Base-by-base conservation (phyloP, 225 moss, liverwort and hornwort genomes). In the Physcomitrellopsis africana region DNA sequence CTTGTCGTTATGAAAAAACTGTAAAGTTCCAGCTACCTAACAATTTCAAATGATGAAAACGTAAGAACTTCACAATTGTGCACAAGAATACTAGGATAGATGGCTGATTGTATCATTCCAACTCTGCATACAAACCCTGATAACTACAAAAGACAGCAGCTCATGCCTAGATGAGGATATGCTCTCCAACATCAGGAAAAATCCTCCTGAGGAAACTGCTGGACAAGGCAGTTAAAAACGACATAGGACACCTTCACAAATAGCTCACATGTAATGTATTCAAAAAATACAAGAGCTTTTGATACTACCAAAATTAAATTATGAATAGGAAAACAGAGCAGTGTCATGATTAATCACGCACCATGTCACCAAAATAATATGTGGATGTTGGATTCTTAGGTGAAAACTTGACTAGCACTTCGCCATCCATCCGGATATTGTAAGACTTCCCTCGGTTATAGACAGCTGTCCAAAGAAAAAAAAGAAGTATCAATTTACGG, bases 381-480 rank as follows among this genome's bases (percentile, higher is more conserved):
- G 89, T 86, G 42, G 99, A 95, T 46, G 85, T 78, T 16, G 95
- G 87, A 87, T 95, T 95, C 84, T 93, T 93, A 72, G 99, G 99
- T 27, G 89, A 92, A 83, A 99, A 99, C 76, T 93, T 93, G 57
- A 95, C 95, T 76, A 99, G 73, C 23, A 95, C 87, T 75, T 95
- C 92, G 64, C 92, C 95, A 72, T 93, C 91, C 84, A 99, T 93
- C 46, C 92, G 83, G 71, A 99, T 91, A 63, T 99, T 93, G 89
- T 93, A 99, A 18, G 99, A 93, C 43, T 87, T 93, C n/a, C 95
- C 89, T 17, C 92, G 87, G 82, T 74, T 85, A 69, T 86, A 88
- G 69, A 73, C 76, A 47, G 89, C 93, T 99, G 91, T 59, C 49
- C 77, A 23, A 66, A 22, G 58, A 78, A 10, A 43, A 55, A 18